Base-by-base conservation (phyloP, 805 yeast species). In the Kurtzmaniella fragi region DNA sequence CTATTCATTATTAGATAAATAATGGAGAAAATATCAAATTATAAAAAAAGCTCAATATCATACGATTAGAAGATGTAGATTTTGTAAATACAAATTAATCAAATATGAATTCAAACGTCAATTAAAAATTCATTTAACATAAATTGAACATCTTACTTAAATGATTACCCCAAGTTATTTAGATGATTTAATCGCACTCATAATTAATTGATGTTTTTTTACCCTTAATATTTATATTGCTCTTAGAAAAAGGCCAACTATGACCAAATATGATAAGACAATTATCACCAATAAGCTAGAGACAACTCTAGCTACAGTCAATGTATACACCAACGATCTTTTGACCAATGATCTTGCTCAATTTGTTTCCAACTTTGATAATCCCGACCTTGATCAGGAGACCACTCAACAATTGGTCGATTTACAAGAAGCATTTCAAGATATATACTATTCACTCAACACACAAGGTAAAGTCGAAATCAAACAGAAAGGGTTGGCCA, bases 201-300 rank as follows among this genome's bases (percentile, higher is more conserved):
- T n/a, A n/a, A n/a, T n/a, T n/a, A n/a, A n/a, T n/a, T n/a, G n/a
- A n/a, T n/a, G n/a, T n/a, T n/a, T n/a, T n/a, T n/a, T n/a, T n/a
- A n/a, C n/a, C n/a, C n/a, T n/a, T n/a, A n/a, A n/a, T n/a, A n/a
- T 8, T 20, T 20, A 20, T 5, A 20, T 20, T 20, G 25, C 25
- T 20, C 8, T 5, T 20, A 20, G 25, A 20, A 20, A 20, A 20
- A 8, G 8, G 5, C 25, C 25, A 20, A 20, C 8, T 20, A 20
- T 20, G 25, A 20, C 25, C 25, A 20, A 20, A 5, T 20, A 20
- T 20, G 25, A 20, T 20, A 20, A 20, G 25, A 20, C 25, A 20
- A 51, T 61, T 4, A 59, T 62, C 13, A 53, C 67, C 10, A 40
- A 56, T 13, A 45, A 47, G 16, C 39, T 64, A 17, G 43, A 52